phyloP scores from a whole-genome alignment of 2,329 filamentous ascomycete genomes.

The Fusarium chaquense region DNA sequence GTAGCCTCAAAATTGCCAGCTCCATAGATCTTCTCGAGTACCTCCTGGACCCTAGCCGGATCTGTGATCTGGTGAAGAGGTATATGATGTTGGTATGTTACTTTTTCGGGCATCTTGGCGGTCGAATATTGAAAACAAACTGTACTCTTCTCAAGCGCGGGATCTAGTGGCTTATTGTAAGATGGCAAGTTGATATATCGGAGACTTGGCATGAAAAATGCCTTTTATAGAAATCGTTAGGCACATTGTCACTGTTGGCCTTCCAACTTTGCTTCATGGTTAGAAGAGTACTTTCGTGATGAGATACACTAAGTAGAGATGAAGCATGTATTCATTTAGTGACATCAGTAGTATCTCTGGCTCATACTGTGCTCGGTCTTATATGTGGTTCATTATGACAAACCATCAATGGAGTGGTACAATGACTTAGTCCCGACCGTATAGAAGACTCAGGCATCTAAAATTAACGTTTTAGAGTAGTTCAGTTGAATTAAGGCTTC shows the following conservation, averaged over 20 bases:
- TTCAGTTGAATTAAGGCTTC: not conserved
- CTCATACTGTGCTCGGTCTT: not conserved
- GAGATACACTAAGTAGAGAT: not conserved
- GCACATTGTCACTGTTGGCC: not conserved
- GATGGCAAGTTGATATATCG: not conserved
- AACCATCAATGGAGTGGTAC: not conserved
- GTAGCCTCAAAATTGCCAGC: not conserved
- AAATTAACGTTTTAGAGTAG: not conserved
- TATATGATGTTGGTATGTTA: not conserved
- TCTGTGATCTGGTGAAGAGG: not conserved
- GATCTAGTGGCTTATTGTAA: not conserved
- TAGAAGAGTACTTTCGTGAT: not conserved
- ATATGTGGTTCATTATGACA: not conserved
- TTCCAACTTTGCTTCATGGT: not conserved
- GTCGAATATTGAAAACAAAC: too few relatives aligned
- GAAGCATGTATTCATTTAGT: not conserved
- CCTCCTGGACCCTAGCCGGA: not conserved
- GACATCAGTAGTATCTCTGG: not conserved
- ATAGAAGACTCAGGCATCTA: not conserved
- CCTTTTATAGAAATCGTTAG: not conserved
- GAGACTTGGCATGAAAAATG: not conserved
- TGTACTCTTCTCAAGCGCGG: not conserved
- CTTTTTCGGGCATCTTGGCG: not conserved
- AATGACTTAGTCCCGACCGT: not conserved
- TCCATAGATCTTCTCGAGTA: conserved; percentile 2